phyloP scores from a whole-genome alignment of 1,139 yeast species.

The Blastobotrys raffinosifermentans region DNA sequence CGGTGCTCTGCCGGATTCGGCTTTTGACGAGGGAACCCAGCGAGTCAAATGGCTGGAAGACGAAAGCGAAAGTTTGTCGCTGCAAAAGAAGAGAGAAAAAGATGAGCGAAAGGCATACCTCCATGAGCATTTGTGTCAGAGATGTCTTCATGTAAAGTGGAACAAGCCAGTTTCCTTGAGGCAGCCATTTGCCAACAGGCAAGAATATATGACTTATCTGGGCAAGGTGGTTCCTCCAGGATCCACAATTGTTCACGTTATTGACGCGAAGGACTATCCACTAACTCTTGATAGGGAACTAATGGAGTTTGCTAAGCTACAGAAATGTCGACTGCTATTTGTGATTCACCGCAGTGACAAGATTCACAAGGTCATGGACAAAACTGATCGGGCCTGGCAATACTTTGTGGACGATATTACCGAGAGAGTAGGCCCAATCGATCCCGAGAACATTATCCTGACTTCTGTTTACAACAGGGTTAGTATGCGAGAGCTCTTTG shows the following conservation, averaged over 20 bases:
- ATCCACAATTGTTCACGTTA: conserved; percentile 52
- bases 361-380: conserved; percentile 34
- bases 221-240: conserved; percentile 42
- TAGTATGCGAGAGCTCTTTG: conserved; percentile 40
- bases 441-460: conserved; percentile 43
- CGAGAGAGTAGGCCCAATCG: conserved; percentile 36
- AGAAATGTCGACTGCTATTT: conserved; percentile 38
- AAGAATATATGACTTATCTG: conserved; percentile 15
- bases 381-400: neutral
- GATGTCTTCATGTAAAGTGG: conserved; percentile 15
- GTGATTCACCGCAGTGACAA: conserved; percentile 58
- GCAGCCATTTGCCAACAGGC: conserved; percentile 13
- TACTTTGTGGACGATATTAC: conserved; percentile 8
- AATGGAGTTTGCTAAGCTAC: conserved; percentile 34
- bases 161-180: conserved; percentile 11
- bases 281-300: conserved; percentile 44
- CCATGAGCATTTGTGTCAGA: conserved; percentile 13
- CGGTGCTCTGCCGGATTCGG: too few species aligned
- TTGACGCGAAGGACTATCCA: conserved; percentile 69
- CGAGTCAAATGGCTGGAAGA: neutral
- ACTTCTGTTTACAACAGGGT: conserved; percentile 49
- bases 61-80: neutral
- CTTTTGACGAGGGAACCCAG: too few species aligned
- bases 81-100: neutral
- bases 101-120: conserved; percentile 11